Evolutionary conservation across 1,139 yeast genomes (phyloP), one percentile per base, ranked within the genome.

Genomic region (Yamadazyma spencermartinsiae): DNA sequence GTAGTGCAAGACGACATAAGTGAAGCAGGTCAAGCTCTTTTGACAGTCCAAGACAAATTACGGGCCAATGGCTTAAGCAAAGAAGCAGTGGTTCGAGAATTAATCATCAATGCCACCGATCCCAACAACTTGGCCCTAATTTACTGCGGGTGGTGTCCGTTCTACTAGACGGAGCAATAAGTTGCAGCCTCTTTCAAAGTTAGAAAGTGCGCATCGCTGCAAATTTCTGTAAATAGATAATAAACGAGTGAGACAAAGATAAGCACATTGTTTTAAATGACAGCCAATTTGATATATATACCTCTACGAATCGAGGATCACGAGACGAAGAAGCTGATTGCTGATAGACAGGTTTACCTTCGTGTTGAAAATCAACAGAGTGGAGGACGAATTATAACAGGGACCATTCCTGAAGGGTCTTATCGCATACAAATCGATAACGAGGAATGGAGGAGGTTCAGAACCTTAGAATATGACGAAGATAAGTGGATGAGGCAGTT

Each of bases 61-160:
- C 54, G 56, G 11, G 83, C 87, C 0, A 74, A 74, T 31, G 86
- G 84, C 0, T 65, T 92, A 37, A 87, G 90, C 52, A 78, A 79
- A 4, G 97, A 89, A 50, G 96, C 98, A 0, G 79, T 79, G 0
- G 92, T 92, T 1, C 74, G 92, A 40, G 94, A 86, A 51, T 64
- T 92, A 45, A 79, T 92, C 6, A 82, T 79, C 33, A 86, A 85
- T 46, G 96, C 98, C 0, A 73, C 81, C 0, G 82, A 79, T 54
- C 68, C 74, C 2, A 67, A 72, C 11, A 87, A 87, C 47, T 63
- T 94, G 37, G 85, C 95, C 0, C 60, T 84, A 31, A 78, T 94
- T 6, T 94, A 81, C 55, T 73, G 79, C 54, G 98, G 98, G 2
- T 86, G 95, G 98, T 74, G 76, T 42, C 82, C 82, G 9, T 79